These are phyloP conservation scores for Aspergillus leporis DNA, from an alignment of 495 filamentous ascomycete genomes.

Conservation along the genomic window DNA sequence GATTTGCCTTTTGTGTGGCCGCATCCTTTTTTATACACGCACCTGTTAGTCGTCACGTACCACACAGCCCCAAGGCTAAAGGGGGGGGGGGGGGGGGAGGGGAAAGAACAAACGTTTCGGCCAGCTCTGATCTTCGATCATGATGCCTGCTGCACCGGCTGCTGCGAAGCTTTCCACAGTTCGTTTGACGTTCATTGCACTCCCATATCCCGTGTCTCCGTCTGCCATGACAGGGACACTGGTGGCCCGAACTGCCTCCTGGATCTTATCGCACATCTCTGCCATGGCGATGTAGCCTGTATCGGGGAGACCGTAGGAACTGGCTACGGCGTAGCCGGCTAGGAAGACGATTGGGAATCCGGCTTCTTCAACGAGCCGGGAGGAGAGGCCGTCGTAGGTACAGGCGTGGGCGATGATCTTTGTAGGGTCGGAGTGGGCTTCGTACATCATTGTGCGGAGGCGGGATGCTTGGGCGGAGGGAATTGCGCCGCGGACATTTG, in stretches of 20 bases:
- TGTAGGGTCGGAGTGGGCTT: slow-evolving; percentile 32
- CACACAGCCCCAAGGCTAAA: background rate
- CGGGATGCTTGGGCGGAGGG: slow-evolving; percentile 35
- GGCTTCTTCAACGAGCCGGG: slow-evolving; percentile 41
- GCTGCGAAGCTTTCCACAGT: slow-evolving; percentile 40
- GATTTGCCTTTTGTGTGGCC: slow-evolving; percentile 47
- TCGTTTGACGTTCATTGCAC: slow-evolving; percentile 42
- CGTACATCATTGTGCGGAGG: slow-evolving; percentile 37
- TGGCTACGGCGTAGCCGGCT: slow-evolving; percentile 35
- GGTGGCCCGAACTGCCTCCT: slow-evolving; percentile 36
- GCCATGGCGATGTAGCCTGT: slow-evolving; percentile 46
- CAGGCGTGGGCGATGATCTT: slow-evolving; percentile 42
- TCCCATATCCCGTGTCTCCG: slow-evolving; percentile 43
- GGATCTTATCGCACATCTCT: slow-evolving; percentile 45
- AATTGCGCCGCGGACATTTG: slow-evolving; percentile 32
- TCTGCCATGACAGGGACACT: slow-evolving; percentile 41
- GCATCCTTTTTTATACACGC: slow-evolving; percentile 26
- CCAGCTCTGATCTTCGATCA: slow-evolving; percentile 47
- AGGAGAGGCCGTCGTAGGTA: slow-evolving; percentile 42
- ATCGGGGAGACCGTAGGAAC: slow-evolving; percentile 40
- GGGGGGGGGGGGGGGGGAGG: too few relatives aligned
- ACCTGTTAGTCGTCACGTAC: background rate
- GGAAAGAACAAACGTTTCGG: slow-evolving; percentile 31
- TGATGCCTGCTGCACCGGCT: slow-evolving; percentile 39
- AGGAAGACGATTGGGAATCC: slow-evolving; percentile 44